Evolutionary conservation across 495 filamentous ascomycete genomes (phyloP), one percentile per base, ranked within the genome.

Genomic region (Filosporella fistucella): DNA sequence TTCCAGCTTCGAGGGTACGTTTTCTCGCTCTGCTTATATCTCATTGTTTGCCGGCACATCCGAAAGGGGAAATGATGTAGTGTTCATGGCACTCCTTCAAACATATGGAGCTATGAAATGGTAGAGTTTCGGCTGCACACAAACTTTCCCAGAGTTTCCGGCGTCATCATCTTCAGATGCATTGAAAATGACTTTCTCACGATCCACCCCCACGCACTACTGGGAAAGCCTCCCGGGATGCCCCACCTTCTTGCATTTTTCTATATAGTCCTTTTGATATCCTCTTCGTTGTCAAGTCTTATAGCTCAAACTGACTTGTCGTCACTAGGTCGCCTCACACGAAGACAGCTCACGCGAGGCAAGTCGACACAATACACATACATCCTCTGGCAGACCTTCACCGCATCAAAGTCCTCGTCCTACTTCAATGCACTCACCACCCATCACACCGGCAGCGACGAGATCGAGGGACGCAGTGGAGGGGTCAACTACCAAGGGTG

Each of bases 1-100:
- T 96, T 26, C 89, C 89, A n/a, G 70, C 80, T 21, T 94, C 89
- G 24, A 80, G 88, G 68, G 90, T 91, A 80, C 61, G 86, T 77
- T 11, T 25, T 23, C n/a, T n/a, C n/a, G n/a, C n/a, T n/a, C n/a
- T n/a, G n/a, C n/a, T n/a, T n/a, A n/a, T n/a, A n/a, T n/a, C n/a
- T n/a, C n/a, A n/a, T n/a, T n/a, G n/a, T n/a, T n/a, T n/a, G n/a
- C n/a, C 42, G 42, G 30, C 13, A 20, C 25, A 33, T 45, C 42
- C 42, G 49, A 51, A n/a, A 21, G 22, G 18, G n/a, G 13, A 41
- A 33, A 49, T 4, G n/a, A 16, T 24, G 12, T 18, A n/a, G 8
- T 24, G 20, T n/a, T n/a, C n/a, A n/a, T n/a, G n/a, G n/a, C n/a
- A n/a, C n/a, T n/a, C n/a, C n/a, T n/a, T n/a, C n/a, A n/a, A n/a